Conservation (phyloP, 2,329 filamentous ascomycete species). For the Thielaviopsis cerberus region DNA sequence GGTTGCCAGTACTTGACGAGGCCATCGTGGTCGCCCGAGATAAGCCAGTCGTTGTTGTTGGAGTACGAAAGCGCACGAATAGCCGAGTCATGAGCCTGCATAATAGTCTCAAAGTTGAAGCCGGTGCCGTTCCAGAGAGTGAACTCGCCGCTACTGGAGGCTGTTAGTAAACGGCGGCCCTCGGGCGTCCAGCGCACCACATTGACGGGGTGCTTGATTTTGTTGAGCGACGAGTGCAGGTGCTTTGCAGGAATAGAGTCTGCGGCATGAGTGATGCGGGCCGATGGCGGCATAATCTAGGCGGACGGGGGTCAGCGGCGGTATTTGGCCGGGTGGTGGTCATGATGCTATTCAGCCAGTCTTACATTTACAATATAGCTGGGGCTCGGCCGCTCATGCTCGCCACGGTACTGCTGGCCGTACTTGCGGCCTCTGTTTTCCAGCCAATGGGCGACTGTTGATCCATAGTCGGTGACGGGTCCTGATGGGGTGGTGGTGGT, state of each 20-base stretch:
- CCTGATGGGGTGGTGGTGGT: constrained; percentile 30
- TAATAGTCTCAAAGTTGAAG: constrained; percentile 98
- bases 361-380: constrained; percentile 81
- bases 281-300: constrained; percentile 73
- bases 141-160: constrained; percentile 91
- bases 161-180: constrained; percentile 75
- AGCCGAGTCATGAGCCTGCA: constrained; percentile 86
- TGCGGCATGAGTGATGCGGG: constrained; percentile 52
- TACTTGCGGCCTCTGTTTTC: constrained; percentile 53
- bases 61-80: constrained; percentile 75
- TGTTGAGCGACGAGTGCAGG: constrained; percentile 93
- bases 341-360: too few species aligned
- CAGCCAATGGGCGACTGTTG: constrained; percentile 82
- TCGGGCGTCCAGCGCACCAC: constrained; percentile 96
- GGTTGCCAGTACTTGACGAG: constrained; percentile 97
- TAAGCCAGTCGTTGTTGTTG: constrained; percentile 88
- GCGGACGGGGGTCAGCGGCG: neutral
- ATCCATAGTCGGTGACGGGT: constrained; percentile 81
- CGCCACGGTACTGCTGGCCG: constrained; percentile 50
- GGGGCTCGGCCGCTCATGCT: constrained; percentile 65
- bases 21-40: constrained; percentile 88
- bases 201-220: constrained; percentile 93
- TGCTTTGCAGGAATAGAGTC: constrained; percentile 89
- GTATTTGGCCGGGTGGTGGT: too few species aligned
- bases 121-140: constrained; percentile 97